Evolutionary conservation across 805 yeast species (phyloP).

Genomic region (Kodamaea kaohsiungensis): DNA sequence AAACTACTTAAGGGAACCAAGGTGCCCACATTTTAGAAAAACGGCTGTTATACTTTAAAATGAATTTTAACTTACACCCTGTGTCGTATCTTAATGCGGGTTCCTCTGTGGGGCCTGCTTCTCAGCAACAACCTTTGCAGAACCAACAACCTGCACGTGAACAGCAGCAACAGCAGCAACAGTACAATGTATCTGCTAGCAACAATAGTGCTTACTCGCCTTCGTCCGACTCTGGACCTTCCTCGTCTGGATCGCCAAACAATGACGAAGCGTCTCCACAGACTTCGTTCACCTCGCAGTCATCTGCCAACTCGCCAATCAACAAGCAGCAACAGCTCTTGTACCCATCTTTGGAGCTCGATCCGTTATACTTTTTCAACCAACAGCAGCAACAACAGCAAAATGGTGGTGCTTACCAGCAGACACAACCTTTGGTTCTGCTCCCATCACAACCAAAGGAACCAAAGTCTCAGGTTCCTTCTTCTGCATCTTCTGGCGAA

Average conservation of each 20-base stretch:
- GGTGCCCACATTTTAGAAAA: not conserved
- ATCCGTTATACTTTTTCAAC: conserved; percentile 9
- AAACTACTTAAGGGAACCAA: conserved; percentile 4
- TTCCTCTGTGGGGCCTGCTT: conserved; percentile 10
- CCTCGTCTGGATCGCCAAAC: conserved; percentile 15
- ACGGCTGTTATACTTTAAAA: conserved; percentile 8
- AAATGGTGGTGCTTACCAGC: not conserved
- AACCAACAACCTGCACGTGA: not conserved
- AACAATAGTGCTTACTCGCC: conserved; percentile 33
- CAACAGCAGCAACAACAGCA: conserved; percentile 2
- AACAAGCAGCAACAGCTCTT: conserved; percentile 12
- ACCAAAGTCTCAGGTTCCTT: not conserved
- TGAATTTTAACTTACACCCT: conserved; percentile 48
- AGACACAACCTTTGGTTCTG: not conserved
- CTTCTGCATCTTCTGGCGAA: not conserved
- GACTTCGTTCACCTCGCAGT: conserved; percentile 39
- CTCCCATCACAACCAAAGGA: not conserved
- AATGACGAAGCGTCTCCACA: conserved; percentile 33
- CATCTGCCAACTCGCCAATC: conserved; percentile 37
- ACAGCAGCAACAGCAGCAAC: conserved; percentile 9
- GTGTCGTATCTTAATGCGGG: conserved; percentile 43
- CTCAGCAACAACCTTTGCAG: not conserved
- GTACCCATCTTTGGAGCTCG: conserved; percentile 10
- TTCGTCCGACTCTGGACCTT: conserved; percentile 22
- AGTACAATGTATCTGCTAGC: conserved; percentile 19